A percentile compares a stretch with the other conserved stretches of the same genome.
Conservation (phyloP, 345 rosid genomes). For the Rhodomyrtus tomentosa region DNA sequence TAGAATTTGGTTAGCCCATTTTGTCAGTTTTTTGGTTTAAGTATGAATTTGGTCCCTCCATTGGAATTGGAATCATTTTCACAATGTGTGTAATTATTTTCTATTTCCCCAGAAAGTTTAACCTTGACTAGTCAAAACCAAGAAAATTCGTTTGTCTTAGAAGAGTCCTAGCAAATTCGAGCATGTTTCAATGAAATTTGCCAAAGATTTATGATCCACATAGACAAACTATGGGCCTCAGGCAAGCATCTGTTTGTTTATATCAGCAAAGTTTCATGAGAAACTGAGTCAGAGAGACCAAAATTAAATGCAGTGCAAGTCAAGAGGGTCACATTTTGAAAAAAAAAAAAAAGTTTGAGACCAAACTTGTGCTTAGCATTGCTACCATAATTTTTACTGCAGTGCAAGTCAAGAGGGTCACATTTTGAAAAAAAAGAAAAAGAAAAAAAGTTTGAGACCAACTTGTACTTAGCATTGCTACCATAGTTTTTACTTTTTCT, state of each 20-base stretch:
- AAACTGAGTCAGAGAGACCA: not conserved
- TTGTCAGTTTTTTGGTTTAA: not conserved
- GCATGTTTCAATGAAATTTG: not conserved
- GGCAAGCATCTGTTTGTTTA: too few species aligned
- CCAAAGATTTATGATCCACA: not conserved
- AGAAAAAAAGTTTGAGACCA: not conserved
- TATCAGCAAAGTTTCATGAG: not conserved
- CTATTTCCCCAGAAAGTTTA: not conserved
- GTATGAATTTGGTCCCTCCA: not conserved
- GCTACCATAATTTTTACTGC: too few species aligned
- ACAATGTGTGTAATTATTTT: not conserved
- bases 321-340: not conserved
- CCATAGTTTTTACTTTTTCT: not conserved
- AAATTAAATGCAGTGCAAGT: not conserved
- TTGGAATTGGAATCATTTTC: not conserved
- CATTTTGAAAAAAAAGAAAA: not conserved
- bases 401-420: not conserved
- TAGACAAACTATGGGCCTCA: too few species aligned
- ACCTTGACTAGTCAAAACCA: not conserved
- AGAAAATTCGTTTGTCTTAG: not conserved
- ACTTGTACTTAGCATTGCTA: not conserved
- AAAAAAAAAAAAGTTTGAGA: not conserved
- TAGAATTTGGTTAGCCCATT: not conserved
- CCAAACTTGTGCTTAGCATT: not conserved
- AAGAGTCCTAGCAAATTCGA: not conserved